Base-by-base conservation (phyloP, 2,329 filamentous ascomycete species). In the Ophiostoma piceae region DNA sequence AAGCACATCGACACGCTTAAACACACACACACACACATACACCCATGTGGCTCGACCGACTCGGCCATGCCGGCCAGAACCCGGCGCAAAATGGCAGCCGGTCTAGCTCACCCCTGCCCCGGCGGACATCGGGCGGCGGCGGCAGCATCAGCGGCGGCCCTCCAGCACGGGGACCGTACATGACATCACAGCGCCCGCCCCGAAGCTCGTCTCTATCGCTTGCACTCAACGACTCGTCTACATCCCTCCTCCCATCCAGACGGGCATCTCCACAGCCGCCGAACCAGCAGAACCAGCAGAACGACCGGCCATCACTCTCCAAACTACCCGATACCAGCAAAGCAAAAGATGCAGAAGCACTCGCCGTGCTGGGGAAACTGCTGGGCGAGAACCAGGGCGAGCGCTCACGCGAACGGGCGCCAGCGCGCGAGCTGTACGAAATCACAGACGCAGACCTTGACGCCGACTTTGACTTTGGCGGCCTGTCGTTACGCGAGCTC, bases 1-100 rank as follows among this genome's bases (percentile, higher is more conserved):
- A 47, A n/a, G 43, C 19, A 47, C 16, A 9, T 6, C 29, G 12
- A 11, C 57, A 14, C 16, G 9, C 60, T 65, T 6, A 65, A 62
- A 0, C 26, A 29, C 37, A 19, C 37, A 7, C 62, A 29, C 69
- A 6, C 67, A 12, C 39, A 29, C 69, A 6, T 60, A 12, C 39
- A 60, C 9, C 75, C 75, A 96, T 96, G 92, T 97, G 93, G 93
- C 88, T 96, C 77, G 93, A 97, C 82, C 90, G 93, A 78, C 88
- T 96, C 74, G 89, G 90, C 73, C 86, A 78, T 82, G 87, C 79
- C 72, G 81, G 80, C 73, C 83, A 86, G 70, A 84, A 86, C 73
- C 87, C 87, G 71, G 86, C 80, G 71, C 83, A 87, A 76, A 81
- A 88, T 19, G 35, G 84, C 77, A 88, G 85, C 77, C 88, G 92